Conservation (phyloP, 129 eudicot species). For the Erigeron canadensis region DNA sequence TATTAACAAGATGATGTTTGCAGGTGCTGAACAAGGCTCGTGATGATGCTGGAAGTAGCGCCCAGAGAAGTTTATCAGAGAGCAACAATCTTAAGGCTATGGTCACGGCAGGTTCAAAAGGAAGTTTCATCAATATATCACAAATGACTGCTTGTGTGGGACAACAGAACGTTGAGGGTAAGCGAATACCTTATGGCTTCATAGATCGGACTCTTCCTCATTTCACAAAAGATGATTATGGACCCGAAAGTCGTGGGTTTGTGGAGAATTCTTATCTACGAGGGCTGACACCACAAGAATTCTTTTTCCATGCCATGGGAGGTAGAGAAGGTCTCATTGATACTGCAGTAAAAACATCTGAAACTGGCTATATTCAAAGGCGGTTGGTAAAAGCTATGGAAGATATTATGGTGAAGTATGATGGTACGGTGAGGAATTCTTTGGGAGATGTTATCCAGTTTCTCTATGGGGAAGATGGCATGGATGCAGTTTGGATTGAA, state of each 20-base stretch:
- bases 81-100: conserved; percentile 96
- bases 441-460: conserved; percentile 97
- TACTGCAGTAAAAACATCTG: conserved; percentile 97
- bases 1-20: conserved; percentile 16
- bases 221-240: conserved; percentile 88
- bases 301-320: conserved; percentile 99
- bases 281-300: conserved; percentile 94
- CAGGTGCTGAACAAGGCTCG: conserved; percentile 98
- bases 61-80: conserved; percentile 91
- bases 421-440: conserved; percentile 93
- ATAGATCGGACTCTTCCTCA: conserved; percentile 90
- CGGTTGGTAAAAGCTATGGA: conserved; percentile 97
- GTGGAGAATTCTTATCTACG: conserved; percentile 95
- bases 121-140: conserved; percentile 94
- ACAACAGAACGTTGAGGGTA: conserved; percentile 98
- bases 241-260: conserved; percentile 99
- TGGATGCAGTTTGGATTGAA: conserved; percentile 99
- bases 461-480: conserved; percentile 98
- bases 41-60: conserved; percentile 99
- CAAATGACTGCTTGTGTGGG: conserved; percentile 99
- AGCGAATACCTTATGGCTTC: conserved; percentile 91
- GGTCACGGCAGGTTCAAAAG: conserved; percentile 99
- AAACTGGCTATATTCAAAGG: conserved; percentile 94
- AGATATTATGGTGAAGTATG: conserved; percentile 98
- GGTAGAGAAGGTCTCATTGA: conserved; percentile 98